phyloP scores from a whole-genome alignment of 768 basidiomycete genomes.

The Auriscalpium vulgare region DNA sequence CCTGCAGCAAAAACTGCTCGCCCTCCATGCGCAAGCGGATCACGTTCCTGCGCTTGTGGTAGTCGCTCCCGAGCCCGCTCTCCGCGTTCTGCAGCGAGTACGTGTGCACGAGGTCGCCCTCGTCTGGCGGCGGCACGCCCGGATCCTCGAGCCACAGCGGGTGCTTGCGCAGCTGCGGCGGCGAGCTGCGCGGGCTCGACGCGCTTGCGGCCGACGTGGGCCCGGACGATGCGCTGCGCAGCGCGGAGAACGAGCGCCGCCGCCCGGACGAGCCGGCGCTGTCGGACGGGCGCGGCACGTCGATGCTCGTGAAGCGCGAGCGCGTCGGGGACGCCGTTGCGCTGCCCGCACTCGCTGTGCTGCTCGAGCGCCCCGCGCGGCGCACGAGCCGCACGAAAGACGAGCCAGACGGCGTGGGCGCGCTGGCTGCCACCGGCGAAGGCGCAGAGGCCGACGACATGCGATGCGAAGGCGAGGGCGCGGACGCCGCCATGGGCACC shows the following conservation, averaged over 20 bases:
- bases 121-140: conserved; percentile 33
- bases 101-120: conserved; percentile 48
- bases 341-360: neutral
- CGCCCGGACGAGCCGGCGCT: neutral
- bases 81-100: conserved; percentile 89
- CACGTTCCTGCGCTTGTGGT: conserved; percentile 88
- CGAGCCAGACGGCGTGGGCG: neutral
- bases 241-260: conserved; percentile 7
- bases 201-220: neutral
- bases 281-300: neutral
- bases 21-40: conserved; percentile 89
- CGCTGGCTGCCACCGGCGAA: neutral
- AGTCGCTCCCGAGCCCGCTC: conserved; percentile 92
- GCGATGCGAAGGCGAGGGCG: neutral
- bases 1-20: conserved; percentile 94
- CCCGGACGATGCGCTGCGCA: conserved; percentile 1
- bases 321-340: neutral
- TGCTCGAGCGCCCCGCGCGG: neutral
- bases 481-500: neutral
- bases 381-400: neutral
- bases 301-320: neutral
- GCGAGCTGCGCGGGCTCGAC: neutral
- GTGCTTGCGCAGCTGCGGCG: neutral
- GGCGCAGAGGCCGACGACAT: neutral
- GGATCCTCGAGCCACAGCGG: conserved; percentile 11